Percentiles rank a stretch among this genome's conserved stretches.
Conservation (phyloP, 139 green algal genomes). For the Chloropicon primus region DNA sequence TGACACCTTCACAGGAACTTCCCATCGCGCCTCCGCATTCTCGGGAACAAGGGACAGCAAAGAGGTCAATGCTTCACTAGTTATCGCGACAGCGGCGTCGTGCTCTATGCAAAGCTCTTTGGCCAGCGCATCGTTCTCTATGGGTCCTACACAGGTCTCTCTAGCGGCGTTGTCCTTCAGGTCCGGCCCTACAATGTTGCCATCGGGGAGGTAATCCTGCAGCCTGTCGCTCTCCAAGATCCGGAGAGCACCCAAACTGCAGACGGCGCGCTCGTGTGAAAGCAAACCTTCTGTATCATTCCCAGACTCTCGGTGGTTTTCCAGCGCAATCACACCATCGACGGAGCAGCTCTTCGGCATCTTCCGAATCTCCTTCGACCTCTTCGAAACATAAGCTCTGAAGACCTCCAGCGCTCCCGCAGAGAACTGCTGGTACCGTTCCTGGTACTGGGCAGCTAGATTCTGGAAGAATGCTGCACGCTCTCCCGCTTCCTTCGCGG, state of each 20-base stretch:
- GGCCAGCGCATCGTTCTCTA: background rate
- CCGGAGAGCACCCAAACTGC: background rate
- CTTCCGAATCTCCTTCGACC: background rate
- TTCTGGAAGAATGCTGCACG: background rate
- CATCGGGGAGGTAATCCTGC: background rate
- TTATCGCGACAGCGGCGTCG: background rate
- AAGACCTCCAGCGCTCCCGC: background rate
- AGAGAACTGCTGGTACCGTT: background rate
- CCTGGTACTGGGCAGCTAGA: background rate
- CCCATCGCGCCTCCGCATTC: background rate
- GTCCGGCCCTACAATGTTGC: background rate
- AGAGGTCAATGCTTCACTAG: background rate
- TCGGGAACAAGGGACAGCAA: background rate
- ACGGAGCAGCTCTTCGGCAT: background rate
- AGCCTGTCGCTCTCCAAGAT: background rate
- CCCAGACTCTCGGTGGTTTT: background rate
- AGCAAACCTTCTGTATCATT: background rate
- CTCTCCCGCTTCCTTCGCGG: background rate
- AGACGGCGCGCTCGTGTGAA: background rate
- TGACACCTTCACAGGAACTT: background rate
- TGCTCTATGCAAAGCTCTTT: background rate
- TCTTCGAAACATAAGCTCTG: background rate
- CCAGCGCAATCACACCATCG: background rate
- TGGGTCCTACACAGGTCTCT: background rate
- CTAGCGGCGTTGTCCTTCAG: background rate